Percentiles rank a stretch among this genome's conserved stretches.
Conservation (phyloP, 805 yeast species). For the Kuraishia piskuri region DNA sequence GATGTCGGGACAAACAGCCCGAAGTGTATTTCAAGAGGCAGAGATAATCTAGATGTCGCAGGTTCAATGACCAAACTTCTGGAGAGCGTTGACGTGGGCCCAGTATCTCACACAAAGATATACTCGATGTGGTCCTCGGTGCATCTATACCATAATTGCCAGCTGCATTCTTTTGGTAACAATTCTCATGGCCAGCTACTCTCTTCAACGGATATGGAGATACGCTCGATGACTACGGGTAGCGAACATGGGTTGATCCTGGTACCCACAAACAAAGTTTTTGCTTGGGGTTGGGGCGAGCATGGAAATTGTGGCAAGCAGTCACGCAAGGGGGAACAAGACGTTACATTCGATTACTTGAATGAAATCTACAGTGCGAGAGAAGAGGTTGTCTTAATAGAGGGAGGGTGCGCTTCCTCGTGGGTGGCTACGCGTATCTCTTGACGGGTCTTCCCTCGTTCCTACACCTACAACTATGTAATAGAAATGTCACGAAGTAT, state of each 20-base stretch:
- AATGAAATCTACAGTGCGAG: constrained; percentile 21
- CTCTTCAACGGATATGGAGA: constrained; percentile 6
- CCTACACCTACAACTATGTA: not conserved
- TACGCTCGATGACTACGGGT: constrained; percentile 33
- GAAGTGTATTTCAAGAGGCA: constrained; percentile 21
- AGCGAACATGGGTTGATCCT: constrained; percentile 77
- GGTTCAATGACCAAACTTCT: constrained; percentile 1
- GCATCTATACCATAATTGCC: constrained; percentile 29
- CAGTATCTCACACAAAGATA: constrained; percentile 10
- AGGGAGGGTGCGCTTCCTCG: constrained; percentile 63
- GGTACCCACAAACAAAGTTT: constrained; percentile 26
- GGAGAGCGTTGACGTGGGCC: not conserved
- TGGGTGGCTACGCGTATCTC: constrained; percentile 36
- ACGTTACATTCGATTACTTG: constrained; percentile 27
- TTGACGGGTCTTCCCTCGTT: not conserved
- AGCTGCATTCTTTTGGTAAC: constrained; percentile 55
- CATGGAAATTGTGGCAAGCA: constrained; percentile 85
- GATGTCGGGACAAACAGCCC: constrained; percentile 12
- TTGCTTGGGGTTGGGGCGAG: constrained; percentile 98
- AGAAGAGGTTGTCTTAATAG: constrained; percentile 23
- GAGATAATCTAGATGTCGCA: constrained; percentile 19
- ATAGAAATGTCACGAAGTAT: constrained; percentile 54
- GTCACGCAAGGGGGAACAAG: constrained; percentile 6
- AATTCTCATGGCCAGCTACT: constrained; percentile 65
- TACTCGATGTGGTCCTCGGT: constrained; percentile 75